A percentile compares a stretch with the other conserved stretches of the same genome.
Evolutionary conservation across 495 filamentous ascomycete species (phyloP).

Genomic region (Margaritispora aquatica): DNA sequence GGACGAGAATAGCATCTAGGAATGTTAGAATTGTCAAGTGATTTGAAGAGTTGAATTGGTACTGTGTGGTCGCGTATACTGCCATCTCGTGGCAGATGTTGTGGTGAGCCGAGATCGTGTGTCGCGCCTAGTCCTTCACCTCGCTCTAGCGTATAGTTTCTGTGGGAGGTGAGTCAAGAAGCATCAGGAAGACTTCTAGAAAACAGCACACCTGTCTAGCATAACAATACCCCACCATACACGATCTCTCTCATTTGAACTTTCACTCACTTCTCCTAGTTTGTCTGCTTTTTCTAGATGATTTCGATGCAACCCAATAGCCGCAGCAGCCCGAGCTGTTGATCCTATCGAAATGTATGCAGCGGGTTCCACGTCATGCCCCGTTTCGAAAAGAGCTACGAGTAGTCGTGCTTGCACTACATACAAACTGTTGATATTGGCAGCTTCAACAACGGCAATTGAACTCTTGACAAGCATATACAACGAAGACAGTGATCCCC

Average conservation of each 20-base stretch:
- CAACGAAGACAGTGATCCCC: slow-evolving; percentile 25
- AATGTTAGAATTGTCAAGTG: not conserved
- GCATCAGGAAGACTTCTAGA: no score
- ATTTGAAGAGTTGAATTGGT: not conserved
- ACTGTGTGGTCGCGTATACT: slow-evolving; percentile 11
- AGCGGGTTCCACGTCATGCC: slow-evolving; percentile 38
- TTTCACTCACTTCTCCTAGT: not conserved
- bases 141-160: slow-evolving; percentile 14
- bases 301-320: slow-evolving; percentile 7
- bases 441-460: slow-evolving; percentile 29
- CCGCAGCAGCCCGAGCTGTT: slow-evolving; percentile 10
- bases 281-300: not conserved
- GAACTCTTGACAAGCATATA: slow-evolving; percentile 37
- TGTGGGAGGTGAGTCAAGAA: no score
- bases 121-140: slow-evolving; percentile 9
- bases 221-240: slow-evolving; percentile 22
- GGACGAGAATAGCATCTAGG: slow-evolving; percentile 5
- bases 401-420: slow-evolving; percentile 35
- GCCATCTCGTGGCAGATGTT: slow-evolving; percentile 9
- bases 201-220: slow-evolving; percentile 8
- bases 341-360: slow-evolving; percentile 32
- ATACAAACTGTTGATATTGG: slow-evolving; percentile 32
- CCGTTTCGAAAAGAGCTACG: slow-evolving; percentile 37
- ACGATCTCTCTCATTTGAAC: slow-evolving; percentile 2
- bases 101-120: slow-evolving; percentile 7